Evolutionary conservation across 176 grass and related monocot species (phyloP).

Genomic region (Puccinellia tenuiflora): DNA sequence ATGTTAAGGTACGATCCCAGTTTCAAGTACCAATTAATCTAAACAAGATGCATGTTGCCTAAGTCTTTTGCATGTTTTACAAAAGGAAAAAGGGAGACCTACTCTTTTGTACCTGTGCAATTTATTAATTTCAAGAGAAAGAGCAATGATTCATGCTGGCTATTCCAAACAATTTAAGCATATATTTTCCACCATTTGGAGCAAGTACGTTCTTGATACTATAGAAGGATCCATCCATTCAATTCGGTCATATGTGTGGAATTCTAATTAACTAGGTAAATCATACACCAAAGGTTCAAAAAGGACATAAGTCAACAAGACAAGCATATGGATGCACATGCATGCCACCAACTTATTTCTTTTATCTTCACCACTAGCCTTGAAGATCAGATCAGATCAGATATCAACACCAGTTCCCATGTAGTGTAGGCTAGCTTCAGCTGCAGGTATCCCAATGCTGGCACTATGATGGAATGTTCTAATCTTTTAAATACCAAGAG

Average conservation of each 20-base stretch:
- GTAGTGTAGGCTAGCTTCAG: neutral
- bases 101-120: neutral
- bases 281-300: neutral
- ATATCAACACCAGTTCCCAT: neutral
- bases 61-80: constrained; percentile 16
- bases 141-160: neutral
- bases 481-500: constrained; percentile 9
- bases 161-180: neutral
- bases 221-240: neutral
- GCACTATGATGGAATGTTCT: constrained; percentile 45
- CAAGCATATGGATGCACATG: neutral
- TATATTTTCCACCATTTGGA: neutral
- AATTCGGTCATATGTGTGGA: neutral
- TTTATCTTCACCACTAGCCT: neutral
- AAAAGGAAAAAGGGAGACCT: neutral
- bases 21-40: constrained; percentile 22
- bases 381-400: neutral
- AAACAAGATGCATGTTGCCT: constrained; percentile 32
- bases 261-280: neutral
- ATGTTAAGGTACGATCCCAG: constrained; percentile 38
- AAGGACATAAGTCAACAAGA: neutral
- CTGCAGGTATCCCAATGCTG: constrained; percentile 21
- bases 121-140: neutral
- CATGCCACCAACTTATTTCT: neutral
- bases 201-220: neutral